Evolutionary conservation across 768 basidiomycete genomes (phyloP), one percentile per base, ranked within the genome.

Genomic region (Phlebiopsis gigantea): DNA sequence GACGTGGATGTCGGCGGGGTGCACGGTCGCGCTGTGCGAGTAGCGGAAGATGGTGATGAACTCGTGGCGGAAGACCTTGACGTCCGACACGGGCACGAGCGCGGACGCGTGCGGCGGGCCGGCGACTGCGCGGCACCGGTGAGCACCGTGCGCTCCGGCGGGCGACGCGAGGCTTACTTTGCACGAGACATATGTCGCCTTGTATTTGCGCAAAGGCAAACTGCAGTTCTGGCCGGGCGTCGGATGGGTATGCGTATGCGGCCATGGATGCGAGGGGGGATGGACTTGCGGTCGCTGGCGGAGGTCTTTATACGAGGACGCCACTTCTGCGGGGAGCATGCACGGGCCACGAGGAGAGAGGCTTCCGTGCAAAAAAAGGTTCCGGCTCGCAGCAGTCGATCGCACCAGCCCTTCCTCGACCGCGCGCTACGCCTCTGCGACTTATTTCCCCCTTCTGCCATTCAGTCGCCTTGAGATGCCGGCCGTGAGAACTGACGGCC

Each of bases 41-140:
- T 67, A 72, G 50, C 72, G 70, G 67, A 73, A 73, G 61, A 70
- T 69, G 53, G 68, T 72, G 66, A 69, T 71, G 66, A 73, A 73
- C 52, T 72, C 72, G 67, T 73, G 72, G 24, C 69, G 66, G 60
- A 71, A 73, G 57, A 73, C 64, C 19, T 29, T 34, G 28, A 55
- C 54, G 54, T 46, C 54, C n/a, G 54, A 3, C 24, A 29, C 53
- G 44, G 24, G 28, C 4, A 55, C n/a, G 54, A 24, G 44, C 54
- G 45, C 43, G 39, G 22, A 25, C 22, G 42, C n/a, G n/a, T n/a
- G n/a, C n/a, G n/a, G n/a, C n/a, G n/a, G n/a, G n/a, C n/a, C n/a
- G n/a, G 19, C 19, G 45, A 46, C 45, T 8, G 8, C n/a, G n/a
- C 45, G 45, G 45, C n/a, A 8, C n/a, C 45, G n/a, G n/a, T n/a